Evolutionary conservation across 2,329 filamentous ascomycete species (phyloP).

Genomic region (Graphilbum fragrans): DNA sequence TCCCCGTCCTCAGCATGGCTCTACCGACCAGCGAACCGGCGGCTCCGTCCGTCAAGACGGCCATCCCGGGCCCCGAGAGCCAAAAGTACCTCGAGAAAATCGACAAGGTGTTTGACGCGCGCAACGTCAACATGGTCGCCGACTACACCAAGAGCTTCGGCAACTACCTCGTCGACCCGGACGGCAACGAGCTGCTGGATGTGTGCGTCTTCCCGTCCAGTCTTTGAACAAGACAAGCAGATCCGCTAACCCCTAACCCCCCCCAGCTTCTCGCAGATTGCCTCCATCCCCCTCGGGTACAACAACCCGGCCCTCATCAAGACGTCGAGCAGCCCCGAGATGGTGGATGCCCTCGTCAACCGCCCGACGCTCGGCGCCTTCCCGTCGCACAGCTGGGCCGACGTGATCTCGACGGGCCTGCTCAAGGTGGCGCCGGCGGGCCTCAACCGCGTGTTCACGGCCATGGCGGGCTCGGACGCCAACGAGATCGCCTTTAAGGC

Average conservation of each 20-base stretch:
- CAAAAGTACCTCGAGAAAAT: conserved; percentile 58
- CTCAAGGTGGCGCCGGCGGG: conserved; percentile 75
- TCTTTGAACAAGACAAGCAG: too few relatives aligned
- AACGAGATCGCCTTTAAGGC: conserved; percentile 95
- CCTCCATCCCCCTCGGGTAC: conserved; percentile 85
- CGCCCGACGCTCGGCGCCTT: conserved; percentile 84
- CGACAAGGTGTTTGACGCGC: conserved; percentile 70
- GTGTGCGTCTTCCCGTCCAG: conserved; percentile 42
- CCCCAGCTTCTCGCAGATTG: conserved; percentile 58
- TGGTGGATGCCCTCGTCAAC: conserved; percentile 74
- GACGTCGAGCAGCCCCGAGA: conserved; percentile 63
- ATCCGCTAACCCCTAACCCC: too few relatives aligned
- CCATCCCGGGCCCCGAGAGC: conserved; percentile 66
- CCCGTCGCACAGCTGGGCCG: conserved; percentile 71
- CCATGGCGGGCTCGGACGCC: conserved; percentile 78
- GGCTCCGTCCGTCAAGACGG: conserved; percentile 39
- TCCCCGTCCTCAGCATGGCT: too few relatives aligned
- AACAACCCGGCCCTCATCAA: conserved; percentile 69
- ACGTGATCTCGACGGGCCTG: conserved; percentile 67
- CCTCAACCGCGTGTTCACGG: conserved; percentile 80
- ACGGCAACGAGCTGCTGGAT: conserved; percentile 62
- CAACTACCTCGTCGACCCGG: conserved; percentile 68
- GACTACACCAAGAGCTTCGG: conserved; percentile 64
- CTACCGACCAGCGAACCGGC: conserved; percentile 30
- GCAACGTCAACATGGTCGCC: conserved; percentile 71